A percentile compares a stretch with the other conserved stretches of the same genome.
Evolutionary conservation across 257 asterid species (phyloP).

Genomic region (Solanum etuberosum): DNA sequence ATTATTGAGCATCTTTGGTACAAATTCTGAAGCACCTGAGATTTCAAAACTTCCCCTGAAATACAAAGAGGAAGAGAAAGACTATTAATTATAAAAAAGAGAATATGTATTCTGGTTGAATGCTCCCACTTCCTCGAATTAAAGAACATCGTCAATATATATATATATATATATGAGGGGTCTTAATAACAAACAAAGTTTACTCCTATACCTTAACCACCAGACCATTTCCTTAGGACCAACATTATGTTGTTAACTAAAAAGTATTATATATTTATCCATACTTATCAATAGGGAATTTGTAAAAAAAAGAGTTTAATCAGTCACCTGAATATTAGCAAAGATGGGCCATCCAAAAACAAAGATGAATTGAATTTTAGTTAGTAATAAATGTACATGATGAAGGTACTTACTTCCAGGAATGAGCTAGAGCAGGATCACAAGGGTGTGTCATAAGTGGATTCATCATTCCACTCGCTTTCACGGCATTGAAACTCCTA

Average conservation of each 20-base stretch:
- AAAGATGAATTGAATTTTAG: not conserved
- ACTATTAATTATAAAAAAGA: too few relatives aligned
- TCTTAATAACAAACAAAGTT: too few relatives aligned
- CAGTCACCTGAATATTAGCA: not conserved
- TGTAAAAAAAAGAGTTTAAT: not conserved
- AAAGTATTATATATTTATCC: not conserved
- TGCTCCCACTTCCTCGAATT: too few relatives aligned
- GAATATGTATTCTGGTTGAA: not conserved
- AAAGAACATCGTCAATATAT: too few relatives aligned
- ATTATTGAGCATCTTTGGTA: too few relatives aligned
- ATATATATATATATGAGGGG: not conserved
- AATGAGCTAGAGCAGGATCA: constrained; percentile 28
- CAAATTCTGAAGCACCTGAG: not conserved
- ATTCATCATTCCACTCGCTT: not conserved
- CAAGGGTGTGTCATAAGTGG: not conserved
- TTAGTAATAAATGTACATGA: not conserved
- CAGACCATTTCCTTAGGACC: not conserved
- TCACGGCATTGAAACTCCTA: constrained; percentile 5
- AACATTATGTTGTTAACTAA: not conserved
- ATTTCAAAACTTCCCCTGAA: not conserved
- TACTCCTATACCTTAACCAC: not conserved
- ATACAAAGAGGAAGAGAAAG: not conserved
- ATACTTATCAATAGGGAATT: not conserved
- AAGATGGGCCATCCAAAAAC: not conserved
- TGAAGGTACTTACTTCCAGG: constrained; percentile 47